These are phyloP conservation scores for Psilocybe tampanensis DNA, from an alignment of 768 basidiomycete genomes.

Conservation along the genomic window DNA sequence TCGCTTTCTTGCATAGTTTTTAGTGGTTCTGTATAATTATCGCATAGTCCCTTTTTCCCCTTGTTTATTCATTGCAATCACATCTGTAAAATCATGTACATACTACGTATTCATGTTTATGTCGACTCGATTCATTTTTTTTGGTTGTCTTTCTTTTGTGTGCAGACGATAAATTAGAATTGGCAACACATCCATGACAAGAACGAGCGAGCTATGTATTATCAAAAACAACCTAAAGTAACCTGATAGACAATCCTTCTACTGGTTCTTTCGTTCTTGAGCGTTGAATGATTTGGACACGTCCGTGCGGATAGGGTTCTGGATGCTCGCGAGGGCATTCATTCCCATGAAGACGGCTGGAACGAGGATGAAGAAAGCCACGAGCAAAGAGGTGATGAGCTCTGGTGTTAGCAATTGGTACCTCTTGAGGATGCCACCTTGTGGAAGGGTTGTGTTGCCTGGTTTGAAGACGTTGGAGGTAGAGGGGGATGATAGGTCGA, in stretches of 20 bases:
- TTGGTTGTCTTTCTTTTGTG: slow-evolving; percentile 2
- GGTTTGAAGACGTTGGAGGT: slow-evolving; percentile 15
- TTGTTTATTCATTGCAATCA: neutral
- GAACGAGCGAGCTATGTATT: neutral
- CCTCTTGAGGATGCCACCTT: slow-evolving; percentile 65
- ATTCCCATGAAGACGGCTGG: slow-evolving; percentile 69
- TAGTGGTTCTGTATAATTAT: neutral
- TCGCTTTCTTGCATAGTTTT: neutral
- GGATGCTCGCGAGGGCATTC: slow-evolving; percentile 70
- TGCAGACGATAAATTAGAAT: neutral
- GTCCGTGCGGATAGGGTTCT: slow-evolving; percentile 66
- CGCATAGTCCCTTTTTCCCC: neutral
- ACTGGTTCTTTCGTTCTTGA: slow-evolving; percentile 79
- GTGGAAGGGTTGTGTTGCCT: slow-evolving; percentile 39
- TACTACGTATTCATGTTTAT: neutral
- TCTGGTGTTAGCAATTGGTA: slow-evolving; percentile 82
- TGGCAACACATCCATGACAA: neutral
- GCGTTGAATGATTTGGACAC: slow-evolving; percentile 68
- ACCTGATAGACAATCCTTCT: slow-evolving; percentile 11
- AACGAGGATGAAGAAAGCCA: slow-evolving; percentile 67
- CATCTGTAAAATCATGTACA: neutral
- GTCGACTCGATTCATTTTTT: neutral
- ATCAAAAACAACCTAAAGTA: too few species aligned
- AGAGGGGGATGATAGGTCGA: slow-evolving; percentile 22
- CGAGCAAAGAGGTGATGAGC: slow-evolving; percentile 65